Evolutionary conservation across 805 yeast genomes (phyloP).

Genomic region (Myxozyma geophila): DNA sequence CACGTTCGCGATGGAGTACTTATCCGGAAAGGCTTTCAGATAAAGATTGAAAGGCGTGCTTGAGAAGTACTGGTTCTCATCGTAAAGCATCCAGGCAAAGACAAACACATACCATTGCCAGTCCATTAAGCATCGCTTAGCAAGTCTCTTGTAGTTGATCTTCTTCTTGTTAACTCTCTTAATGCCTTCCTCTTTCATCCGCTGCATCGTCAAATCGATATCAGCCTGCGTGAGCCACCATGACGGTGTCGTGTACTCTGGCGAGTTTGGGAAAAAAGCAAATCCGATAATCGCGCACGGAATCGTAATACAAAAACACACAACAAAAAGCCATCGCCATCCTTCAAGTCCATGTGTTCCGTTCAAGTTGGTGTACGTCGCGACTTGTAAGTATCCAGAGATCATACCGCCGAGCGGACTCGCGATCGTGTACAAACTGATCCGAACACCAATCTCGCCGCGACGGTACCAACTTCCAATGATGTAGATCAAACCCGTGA

Average conservation of each 20-base stretch:
- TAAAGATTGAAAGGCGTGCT: slow-evolving; percentile 45
- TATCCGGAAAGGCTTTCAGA: slow-evolving; percentile 43
- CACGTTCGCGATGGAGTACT: slow-evolving; percentile 46
- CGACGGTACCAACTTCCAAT: slow-evolving; percentile 62
- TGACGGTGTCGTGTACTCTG: slow-evolving; percentile 44
- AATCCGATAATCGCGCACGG: slow-evolving; percentile 49
- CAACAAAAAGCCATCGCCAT: slow-evolving; percentile 69
- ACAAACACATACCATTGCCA: slow-evolving; percentile 46
- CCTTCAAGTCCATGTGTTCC: slow-evolving; percentile 55
- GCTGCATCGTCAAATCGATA: slow-evolving; percentile 43
- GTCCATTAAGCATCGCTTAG: slow-evolving; percentile 43
- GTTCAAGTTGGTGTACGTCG: slow-evolving; percentile 52
- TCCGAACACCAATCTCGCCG: slow-evolving; percentile 55
- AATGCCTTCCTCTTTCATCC: slow-evolving; percentile 43
- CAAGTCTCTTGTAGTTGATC: slow-evolving; percentile 41
- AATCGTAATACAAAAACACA: slow-evolving; percentile 55
- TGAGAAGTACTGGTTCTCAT: slow-evolving; percentile 21
- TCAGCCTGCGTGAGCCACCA: slow-evolving; percentile 47
- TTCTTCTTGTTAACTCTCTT: slow-evolving; percentile 37
- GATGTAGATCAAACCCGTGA: slow-evolving; percentile 52
- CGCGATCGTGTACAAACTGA: slow-evolving; percentile 49
- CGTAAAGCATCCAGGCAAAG: slow-evolving; percentile 29
- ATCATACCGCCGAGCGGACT: slow-evolving; percentile 51
- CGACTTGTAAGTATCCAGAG: slow-evolving; percentile 60
- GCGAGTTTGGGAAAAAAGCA: slow-evolving; percentile 60